Evolutionary conservation across 345 rosid genomes (phyloP).

Genomic region (Salix exigua): DNA sequence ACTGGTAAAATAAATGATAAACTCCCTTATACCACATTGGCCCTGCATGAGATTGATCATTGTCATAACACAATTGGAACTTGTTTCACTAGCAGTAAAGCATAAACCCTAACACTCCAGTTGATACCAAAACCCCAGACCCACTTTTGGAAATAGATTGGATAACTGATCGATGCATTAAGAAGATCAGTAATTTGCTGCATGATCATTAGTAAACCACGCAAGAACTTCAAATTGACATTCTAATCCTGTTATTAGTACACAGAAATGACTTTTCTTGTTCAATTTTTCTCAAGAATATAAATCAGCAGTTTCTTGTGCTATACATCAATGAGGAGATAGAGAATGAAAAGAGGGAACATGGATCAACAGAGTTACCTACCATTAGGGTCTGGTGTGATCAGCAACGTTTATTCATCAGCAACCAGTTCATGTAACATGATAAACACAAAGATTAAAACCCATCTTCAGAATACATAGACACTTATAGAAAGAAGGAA

Average conservation of each 20-base stretch:
- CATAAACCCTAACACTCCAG: not conserved
- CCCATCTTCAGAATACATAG: not conserved
- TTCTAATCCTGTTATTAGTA: not conserved
- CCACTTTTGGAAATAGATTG: not conserved
- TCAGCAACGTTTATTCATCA: conserved; percentile 11
- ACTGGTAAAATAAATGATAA: conserved; percentile 62
- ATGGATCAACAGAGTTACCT: conserved; percentile 7
- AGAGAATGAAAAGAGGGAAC: not conserved
- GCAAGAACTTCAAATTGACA: not conserved
- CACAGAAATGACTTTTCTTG: too few relatives aligned
- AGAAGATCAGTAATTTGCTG: too few relatives aligned
- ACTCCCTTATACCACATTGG: conserved; percentile 74
- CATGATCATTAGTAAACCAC: too few relatives aligned
- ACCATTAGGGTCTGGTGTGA: conserved; percentile 46
- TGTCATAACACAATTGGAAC: not conserved
- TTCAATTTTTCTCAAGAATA: not conserved
- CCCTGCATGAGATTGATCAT: conserved; percentile 36
- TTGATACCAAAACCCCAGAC: not conserved
- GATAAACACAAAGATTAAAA: not conserved
- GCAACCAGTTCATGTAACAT: conserved; percentile 1
- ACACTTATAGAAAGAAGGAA: not conserved
- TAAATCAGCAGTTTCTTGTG: not conserved
- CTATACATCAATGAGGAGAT: not conserved
- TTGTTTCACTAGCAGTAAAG: not conserved
- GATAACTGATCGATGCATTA: too few relatives aligned